Evolutionary conservation across 108 stramenopile species (phyloP).

Genomic region (Fragilariopsis cylindrus): DNA sequence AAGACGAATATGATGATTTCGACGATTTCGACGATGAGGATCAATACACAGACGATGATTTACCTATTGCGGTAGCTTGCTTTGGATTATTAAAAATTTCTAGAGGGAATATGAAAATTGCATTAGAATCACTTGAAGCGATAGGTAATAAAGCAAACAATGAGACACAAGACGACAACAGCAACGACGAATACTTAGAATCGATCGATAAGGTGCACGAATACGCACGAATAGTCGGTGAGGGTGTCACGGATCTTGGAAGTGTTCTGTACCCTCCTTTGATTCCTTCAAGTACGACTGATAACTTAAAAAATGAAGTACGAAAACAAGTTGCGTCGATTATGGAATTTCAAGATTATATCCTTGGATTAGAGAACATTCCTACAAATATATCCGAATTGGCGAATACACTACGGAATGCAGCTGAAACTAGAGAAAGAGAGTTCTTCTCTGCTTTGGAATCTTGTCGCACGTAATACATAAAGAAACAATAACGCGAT

Average conservation of each 20-base stretch:
- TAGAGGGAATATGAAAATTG: slow-evolving; percentile 64
- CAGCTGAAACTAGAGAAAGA: slow-evolving; percentile 17
- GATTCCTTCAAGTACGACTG: slow-evolving; percentile 9
- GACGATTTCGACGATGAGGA: slow-evolving; percentile 46
- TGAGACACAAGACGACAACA: slow-evolving; percentile 6
- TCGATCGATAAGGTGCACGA: slow-evolving; percentile 52
- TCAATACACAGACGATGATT: slow-evolving; percentile 59
- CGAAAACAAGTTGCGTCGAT: slow-evolving; percentile 25
- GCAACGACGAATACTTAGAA: slow-evolving; percentile 35
- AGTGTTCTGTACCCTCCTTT: slow-evolving; percentile 77
- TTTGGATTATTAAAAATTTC: slow-evolving; percentile 75
- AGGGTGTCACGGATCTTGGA: slow-evolving; percentile 80
- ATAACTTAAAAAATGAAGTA: slow-evolving; percentile 22
- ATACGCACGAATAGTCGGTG: slow-evolving; percentile 62
- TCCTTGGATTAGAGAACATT: slow-evolving; percentile 20
- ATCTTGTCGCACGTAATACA: background rate
- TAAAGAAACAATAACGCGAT: too few relatives aligned
- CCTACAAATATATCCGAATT: slow-evolving; percentile 14
- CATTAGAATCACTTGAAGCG: slow-evolving; percentile 70
- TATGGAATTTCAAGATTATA: slow-evolving; percentile 18
- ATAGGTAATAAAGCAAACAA: slow-evolving; percentile 11
- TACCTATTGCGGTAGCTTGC: slow-evolving; percentile 59
- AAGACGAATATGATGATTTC: slow-evolving; percentile 25
- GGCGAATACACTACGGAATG: slow-evolving; percentile 19
- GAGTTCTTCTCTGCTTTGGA: slow-evolving; percentile 18